Evolutionary conservation across 306 rosid species (phyloP), one percentile per base, ranked within the genome.

Genomic region (Styphnolobium japonicum): DNA sequence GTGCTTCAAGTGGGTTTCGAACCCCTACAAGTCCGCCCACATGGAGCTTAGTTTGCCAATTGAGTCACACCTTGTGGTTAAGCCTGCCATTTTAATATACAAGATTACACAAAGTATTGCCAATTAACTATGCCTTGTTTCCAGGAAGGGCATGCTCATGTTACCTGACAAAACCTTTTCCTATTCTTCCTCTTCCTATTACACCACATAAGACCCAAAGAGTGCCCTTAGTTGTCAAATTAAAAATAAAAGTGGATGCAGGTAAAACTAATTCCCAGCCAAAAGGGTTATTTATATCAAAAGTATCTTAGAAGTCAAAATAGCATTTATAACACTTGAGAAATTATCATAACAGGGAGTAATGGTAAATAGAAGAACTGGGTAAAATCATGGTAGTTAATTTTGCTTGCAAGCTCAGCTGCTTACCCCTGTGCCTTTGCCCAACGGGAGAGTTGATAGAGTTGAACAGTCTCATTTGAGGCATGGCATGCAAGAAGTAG

Each of bases 381-480:
- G 43, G n/a, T 21, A 18, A 63, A 52, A 33, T 16, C 2, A 63
- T 8, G 16, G 73, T 12, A 11, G 31, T 31, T 22, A 51, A 74
- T 55, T 73, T 79, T 40, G 55, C 53, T 40, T 21, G 55, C 16
- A 43, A 19, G 49, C 29, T 52, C 51, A 39, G 75, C 61, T 25
- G 55, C 82, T 82, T 85, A 89, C 91, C 92, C 89, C 53, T 86
- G 79, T 71, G 77, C 78, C 85, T 55, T 85, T n/a, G 85, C 84
- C 90, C 93, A 89, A 51, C 97, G 90, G 18, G 94, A 86, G 81
- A 86, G 67, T 55, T 88, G 94, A 73, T 88, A 89, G 65, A 92
- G 88, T 75, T 92, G 97, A 55, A 88, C 94, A 21, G 91, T 85
- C 86, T 92, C 94, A 71, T 92, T 92, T 5, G 91, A 80, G 52